Evolutionary conservation across 306 rosid species (phyloP), one percentile per base, ranked within the genome.

Genomic region (Quercus dentata): DNA sequence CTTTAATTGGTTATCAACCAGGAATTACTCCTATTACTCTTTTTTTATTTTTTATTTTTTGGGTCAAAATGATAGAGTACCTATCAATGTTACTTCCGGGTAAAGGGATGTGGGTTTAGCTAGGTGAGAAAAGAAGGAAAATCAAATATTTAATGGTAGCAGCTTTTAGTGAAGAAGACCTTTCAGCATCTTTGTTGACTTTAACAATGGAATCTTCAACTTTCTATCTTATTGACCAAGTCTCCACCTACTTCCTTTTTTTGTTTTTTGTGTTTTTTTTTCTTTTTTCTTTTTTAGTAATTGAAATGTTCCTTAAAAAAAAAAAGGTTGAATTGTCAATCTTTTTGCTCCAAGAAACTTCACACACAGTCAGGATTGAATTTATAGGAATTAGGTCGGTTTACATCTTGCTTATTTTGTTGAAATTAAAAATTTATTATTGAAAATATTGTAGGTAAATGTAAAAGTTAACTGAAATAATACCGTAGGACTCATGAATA

Each of bases 401-500:
- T 1, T 35, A 1, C 0, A 6, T 1, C 0, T 0, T 0, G 2
- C 0, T 35, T 35, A 35, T 35, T 6, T 35, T 5, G 2, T 0
- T 35, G 0, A 35, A 35, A 35, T 1, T 35, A 1, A 35, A 35
- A 6, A 1, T 35, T 35, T 5, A 35, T 35, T 35, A 0, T 5
- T 5, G 0, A 35, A 35, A 35, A 0, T 35, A 35, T 35, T 1
- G 0, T 35, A 5, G 0, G 6, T 35, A 5, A 35, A 35, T 1
- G 0, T 35, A 35, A 35, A 35, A 35, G 0, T 35, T 35, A 35
- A 0, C 0, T 35, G 0, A 35, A 35, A 35, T 35, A 35, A 0
- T 35, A 35, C 0, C 0, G 0, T 33, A 0, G 0, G 0, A 0
- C 0, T 1, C 1, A 1, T 33, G 0, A 33, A 33, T 33, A 33